Base-by-base conservation (phyloP, 2,329 filamentous ascomycete species). In the Albophoma yamanashiensis region DNA sequence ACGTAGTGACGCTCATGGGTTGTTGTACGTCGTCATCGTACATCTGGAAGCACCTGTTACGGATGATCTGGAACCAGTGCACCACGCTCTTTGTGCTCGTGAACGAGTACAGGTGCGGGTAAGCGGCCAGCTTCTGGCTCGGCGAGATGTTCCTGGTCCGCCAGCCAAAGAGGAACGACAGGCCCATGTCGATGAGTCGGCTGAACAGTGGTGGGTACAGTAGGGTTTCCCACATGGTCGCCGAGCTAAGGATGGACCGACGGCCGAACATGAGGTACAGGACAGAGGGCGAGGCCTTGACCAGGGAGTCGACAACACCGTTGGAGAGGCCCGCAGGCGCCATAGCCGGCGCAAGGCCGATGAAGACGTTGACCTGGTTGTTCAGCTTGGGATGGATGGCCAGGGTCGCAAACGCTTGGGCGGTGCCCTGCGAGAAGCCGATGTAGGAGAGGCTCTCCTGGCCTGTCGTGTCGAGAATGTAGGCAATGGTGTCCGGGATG, bases 41-140 rank as follows among this genome's bases (percentile, higher is more conserved):
- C 90, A 99, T 97, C 74, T 99, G 94, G 73, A 99, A 97, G 34
- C 86, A 92, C 68, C 91, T 90, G 68, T 93, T 97, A 64, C 94
- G 88, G 68, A 99, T 99, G 70, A 99, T 97, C 71, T 99, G 94
- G 73, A 99, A 99, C 94, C 94, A 99, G 71, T 99, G 94, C 0
- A 99, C 94, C 11, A 99, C 92, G 25, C 88, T 92, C 75, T 99
- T 99, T 60, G 92, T 96, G 71, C 91, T 96, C 0, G 93, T 97
- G 72, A 93, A 97, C 0, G 92, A 97, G 77, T 96, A 99, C 0
- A 99, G 78, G 76, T 99, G 94, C 12, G 93, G 89, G 71, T 99
- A 99, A 1, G 92, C 92, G 2, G 94, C 94, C 22, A 99, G 83
- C 71, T 99, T 99, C 74, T 99, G 94, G 60, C 88, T 87, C 0